Conservation (phyloP, 768 basidiomycete genomes). For the Gyrodon lividus region DNA sequence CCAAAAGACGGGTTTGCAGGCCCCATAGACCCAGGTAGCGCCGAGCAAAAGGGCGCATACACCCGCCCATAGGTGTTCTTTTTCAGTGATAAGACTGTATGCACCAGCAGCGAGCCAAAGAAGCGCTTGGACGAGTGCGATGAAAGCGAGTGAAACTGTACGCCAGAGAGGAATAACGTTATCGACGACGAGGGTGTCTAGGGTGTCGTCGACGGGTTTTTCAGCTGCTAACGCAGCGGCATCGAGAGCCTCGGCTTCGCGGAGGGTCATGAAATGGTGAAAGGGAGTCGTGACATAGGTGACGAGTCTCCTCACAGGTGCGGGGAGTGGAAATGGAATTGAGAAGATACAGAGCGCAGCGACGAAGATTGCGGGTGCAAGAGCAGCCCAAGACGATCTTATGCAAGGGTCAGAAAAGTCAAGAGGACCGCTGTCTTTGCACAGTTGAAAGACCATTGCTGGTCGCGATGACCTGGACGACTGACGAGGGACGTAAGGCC, state of each 20-base stretch:
- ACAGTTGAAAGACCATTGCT: constrained; percentile 6
- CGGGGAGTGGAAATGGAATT: constrained; percentile 30
- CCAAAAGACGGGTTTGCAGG: constrained; percentile 50
- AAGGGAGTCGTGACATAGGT: constrained; percentile 30
- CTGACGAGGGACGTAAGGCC: no score
- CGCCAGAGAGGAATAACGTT: constrained; percentile 54
- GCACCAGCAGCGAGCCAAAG: constrained; percentile 61
- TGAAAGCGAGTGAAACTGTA: constrained; percentile 51
- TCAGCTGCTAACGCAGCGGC: constrained; percentile 4
- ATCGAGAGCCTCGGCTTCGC: constrained; percentile 55
- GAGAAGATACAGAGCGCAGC: constrained; percentile 39
- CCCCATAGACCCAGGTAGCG: constrained; percentile 65
- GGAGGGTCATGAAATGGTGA: constrained; percentile 45
- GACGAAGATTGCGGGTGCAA: constrained; percentile 49
- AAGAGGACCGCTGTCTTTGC: constrained; percentile 14
- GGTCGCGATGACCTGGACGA: not conserved
- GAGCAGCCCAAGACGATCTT: constrained; percentile 50
- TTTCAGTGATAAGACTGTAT: constrained; percentile 45
- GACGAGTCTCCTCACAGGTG: constrained; percentile 16
- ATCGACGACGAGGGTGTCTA: not conserved
- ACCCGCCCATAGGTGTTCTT: constrained; percentile 33
- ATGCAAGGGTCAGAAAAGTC: constrained; percentile 49
- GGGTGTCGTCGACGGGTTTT: not conserved
- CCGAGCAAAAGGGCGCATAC: constrained; percentile 48
- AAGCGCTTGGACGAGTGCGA: constrained; percentile 57